Percentiles rank a stretch among this genome's conserved stretches.
These are phyloP conservation scores for Naganishia antarctica DNA, from an alignment of 768 basidiomycete species.

Conservation along the genomic window DNA sequence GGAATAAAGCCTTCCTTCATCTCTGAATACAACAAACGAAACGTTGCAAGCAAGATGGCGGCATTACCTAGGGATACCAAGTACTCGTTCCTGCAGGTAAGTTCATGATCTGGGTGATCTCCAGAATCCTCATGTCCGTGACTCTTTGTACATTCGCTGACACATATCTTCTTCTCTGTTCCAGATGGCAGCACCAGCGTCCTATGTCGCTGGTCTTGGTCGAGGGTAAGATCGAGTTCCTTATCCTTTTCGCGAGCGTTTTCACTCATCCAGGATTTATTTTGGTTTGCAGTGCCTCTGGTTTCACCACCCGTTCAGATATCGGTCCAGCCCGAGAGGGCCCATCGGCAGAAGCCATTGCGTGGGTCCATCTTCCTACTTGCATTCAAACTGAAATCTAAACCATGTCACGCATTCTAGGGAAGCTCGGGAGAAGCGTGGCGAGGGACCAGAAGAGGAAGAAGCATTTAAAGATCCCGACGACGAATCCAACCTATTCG, in stretches of 20 bases:
- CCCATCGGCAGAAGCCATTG: conserved; percentile 82
- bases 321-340: conserved; percentile 97
- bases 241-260: no score
- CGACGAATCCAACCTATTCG: conserved; percentile 92
- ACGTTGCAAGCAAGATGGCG: conserved; percentile 20
- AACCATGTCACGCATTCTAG: conserved; percentile 40
- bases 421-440: conserved; percentile 76
- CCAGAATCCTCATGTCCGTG: not conserved
- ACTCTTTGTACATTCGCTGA: not conserved
- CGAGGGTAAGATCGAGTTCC: conserved; percentile 64
- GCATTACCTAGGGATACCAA: conserved; percentile 34
- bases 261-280: no score
- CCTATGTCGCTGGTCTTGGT: conserved; percentile 97
- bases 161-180: not conserved
- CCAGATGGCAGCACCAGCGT: conserved; percentile 69
- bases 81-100: conserved; percentile 45
- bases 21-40: not conserved
- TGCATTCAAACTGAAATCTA: not conserved
- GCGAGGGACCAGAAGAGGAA: conserved; percentile 80
- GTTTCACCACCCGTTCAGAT: conserved; percentile 96
- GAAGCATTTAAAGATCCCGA: conserved; percentile 96
- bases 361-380: conserved; percentile 55
- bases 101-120: conserved; percentile 8
- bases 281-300: conserved; percentile 65
- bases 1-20: not conserved